Percentiles rank a stretch among this genome's conserved stretches.
phyloP scores from a whole-genome alignment of 2,329 filamentous ascomycete genomes.

The Trichophyton mentagrophytes region DNA sequence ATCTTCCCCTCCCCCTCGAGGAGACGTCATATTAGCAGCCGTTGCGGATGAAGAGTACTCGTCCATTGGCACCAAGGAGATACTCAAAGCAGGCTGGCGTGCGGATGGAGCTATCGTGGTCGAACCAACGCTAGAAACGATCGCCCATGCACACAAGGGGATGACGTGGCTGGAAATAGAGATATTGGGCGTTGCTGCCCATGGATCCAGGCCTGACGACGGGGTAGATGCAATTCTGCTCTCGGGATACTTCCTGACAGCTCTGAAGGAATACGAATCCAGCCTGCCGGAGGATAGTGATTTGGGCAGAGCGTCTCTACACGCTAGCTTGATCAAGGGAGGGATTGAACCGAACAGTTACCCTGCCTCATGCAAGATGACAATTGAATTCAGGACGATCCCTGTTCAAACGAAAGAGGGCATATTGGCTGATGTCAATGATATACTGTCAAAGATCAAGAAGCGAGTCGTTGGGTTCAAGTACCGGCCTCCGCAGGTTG shows the following conservation, averaged over 20 bases:
- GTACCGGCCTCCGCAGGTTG: constrained; percentile 28
- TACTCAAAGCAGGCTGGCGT: constrained; percentile 41
- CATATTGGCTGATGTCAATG: constrained; percentile 28
- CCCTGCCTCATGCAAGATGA: constrained; percentile 37
- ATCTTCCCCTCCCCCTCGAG: constrained; percentile 22
- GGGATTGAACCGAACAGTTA: constrained; percentile 43
- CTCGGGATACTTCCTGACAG: constrained; percentile 37
- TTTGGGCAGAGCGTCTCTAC: constrained; percentile 32
- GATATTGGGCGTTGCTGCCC: constrained; percentile 25
- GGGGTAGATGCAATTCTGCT: constrained; percentile 41
- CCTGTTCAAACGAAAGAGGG: constrained; percentile 30
- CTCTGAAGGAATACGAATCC: constrained; percentile 33
- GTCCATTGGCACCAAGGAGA: constrained; percentile 40
- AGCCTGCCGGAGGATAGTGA: constrained; percentile 24
- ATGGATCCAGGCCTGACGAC: constrained; percentile 27
- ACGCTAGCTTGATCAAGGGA: constrained; percentile 38
- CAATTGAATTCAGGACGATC: constrained; percentile 39
- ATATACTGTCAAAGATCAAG: constrained; percentile 25
- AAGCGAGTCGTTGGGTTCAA: constrained; percentile 28
- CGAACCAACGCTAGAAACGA: constrained; percentile 36
- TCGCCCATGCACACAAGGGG: constrained; percentile 39
- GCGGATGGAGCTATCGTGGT: constrained; percentile 41
- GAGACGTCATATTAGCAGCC: constrained; percentile 42
- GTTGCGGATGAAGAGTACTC: constrained; percentile 43
- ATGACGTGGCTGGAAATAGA: constrained; percentile 31